Percentiles rank a stretch among this genome's conserved stretches.
Conservation (phyloP, 768 basidiomycete genomes). For the Rossbeevera mucosa region DNA sequence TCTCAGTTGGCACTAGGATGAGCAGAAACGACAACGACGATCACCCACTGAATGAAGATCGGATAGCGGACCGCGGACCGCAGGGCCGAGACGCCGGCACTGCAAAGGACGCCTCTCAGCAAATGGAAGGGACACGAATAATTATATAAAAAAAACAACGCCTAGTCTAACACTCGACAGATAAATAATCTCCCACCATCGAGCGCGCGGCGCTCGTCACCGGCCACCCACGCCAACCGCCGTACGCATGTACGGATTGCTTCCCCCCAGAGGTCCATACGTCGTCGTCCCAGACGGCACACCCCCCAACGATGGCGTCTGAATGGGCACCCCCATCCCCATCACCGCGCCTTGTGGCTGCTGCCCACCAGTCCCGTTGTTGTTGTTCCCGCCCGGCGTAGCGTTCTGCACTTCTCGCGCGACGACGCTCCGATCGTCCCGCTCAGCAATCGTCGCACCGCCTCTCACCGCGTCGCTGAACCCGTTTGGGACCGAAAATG, state of each 20-base stretch:
- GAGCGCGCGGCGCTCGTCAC: conserved; percentile 22
- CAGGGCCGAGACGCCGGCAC: not conserved
- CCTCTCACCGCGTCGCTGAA: conserved; percentile 61
- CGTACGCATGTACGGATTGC: conserved; percentile 63
- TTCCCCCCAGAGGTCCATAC: conserved; percentile 55
- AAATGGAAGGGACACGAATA: conserved; percentile 11
- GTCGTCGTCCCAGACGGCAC: conserved; percentile 44
- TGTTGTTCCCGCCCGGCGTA: conserved; percentile 39
- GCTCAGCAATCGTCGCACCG: conserved; percentile 77
- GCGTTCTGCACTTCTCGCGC: conserved; percentile 50
- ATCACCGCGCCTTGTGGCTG: conserved; percentile 41
- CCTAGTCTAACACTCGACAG: conserved; percentile 13
- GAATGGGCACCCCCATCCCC: conserved; percentile 42
- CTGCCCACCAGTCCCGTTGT: conserved; percentile 31
- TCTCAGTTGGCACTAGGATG: not conserved
- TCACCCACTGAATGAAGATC: not conserved
- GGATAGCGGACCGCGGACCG: not conserved
- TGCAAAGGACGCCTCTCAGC: not conserved
- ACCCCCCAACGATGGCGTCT: conserved; percentile 37
- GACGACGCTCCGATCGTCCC: conserved; percentile 57
- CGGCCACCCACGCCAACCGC: conserved; percentile 51
- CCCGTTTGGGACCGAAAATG: conserved; percentile 65
- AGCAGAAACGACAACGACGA: not conserved
- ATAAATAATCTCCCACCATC: conserved; percentile 15
- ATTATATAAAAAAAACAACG: conserved; percentile 31